phyloP scores from a whole-genome alignment of 495 filamentous ascomycete genomes.

The Massariosphaeria phaeospora region DNA sequence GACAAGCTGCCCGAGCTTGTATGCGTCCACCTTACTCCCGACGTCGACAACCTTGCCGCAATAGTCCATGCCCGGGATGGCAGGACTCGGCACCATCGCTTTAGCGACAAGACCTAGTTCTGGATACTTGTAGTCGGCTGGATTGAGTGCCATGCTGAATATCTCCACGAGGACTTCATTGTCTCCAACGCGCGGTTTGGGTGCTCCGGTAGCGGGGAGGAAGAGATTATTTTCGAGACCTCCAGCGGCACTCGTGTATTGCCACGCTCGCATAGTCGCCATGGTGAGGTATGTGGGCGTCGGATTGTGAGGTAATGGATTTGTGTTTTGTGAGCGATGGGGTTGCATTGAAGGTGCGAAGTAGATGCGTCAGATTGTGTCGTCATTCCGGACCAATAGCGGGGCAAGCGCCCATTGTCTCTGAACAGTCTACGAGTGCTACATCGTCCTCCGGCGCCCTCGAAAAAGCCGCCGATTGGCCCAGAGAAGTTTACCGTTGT shows the following conservation, averaged over 20 bases:
- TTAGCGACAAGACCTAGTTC: slow-evolving; percentile 30
- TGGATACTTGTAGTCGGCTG: slow-evolving; percentile 36
- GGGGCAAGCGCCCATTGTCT: too few relatives aligned
- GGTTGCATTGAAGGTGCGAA: too few relatives aligned
- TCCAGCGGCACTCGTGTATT: slow-evolving; percentile 23
- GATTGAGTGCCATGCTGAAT: slow-evolving; percentile 35
- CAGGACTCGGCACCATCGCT: slow-evolving; percentile 23
- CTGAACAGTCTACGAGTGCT: too few relatives aligned
- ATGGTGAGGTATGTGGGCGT: slow-evolving; percentile 1
- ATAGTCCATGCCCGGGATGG: slow-evolving; percentile 35
- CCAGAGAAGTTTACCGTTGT: too few relatives aligned
- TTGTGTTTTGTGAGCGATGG: too few relatives aligned
- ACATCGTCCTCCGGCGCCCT: too few relatives aligned
- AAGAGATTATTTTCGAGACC: slow-evolving; percentile 37
- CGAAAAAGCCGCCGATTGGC: too few relatives aligned
- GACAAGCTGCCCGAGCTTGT: slow-evolving; percentile 34
- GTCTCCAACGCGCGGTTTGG: slow-evolving; percentile 7
- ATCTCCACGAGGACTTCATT: slow-evolving; percentile 35
- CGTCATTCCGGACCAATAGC: too few relatives aligned
- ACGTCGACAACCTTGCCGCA: slow-evolving; percentile 32
- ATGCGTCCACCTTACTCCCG: slow-evolving; percentile 13
- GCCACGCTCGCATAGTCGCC: slow-evolving; percentile 34
- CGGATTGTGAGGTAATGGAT: not conserved
- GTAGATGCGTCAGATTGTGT: too few relatives aligned
- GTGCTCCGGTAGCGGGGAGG: slow-evolving; percentile 18